A percentile compares a stretch with the other conserved stretches of the same genome.
These are phyloP conservation scores for Rhodotorula sp. DNA, from an alignment of 1,284 basidiomycete species.

Conservation along the genomic window DNA sequence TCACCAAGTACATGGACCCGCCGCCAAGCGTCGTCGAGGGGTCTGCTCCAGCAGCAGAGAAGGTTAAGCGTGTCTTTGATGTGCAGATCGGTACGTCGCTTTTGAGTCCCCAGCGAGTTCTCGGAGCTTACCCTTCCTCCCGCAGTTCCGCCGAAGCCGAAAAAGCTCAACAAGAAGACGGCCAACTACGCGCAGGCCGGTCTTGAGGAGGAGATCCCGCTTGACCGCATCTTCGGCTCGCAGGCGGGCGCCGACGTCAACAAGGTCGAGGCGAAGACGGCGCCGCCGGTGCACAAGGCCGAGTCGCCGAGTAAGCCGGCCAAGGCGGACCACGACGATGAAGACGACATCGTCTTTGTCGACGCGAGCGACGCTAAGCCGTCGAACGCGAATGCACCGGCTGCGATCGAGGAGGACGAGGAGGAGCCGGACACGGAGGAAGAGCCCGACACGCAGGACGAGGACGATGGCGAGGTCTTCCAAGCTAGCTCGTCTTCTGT, in stretches of 20 bases:
- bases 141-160: constrained; percentile 37
- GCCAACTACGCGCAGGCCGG: constrained; percentile 11
- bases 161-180: constrained; percentile 21
- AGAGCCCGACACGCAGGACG: constrained; percentile 16
- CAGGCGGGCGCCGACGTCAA: not conserved
- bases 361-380: not conserved
- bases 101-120: not conserved
- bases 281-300: not conserved
- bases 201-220: not conserved
- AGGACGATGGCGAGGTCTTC: not conserved
- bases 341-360: not conserved
- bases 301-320: too few relatives aligned
- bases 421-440: constrained; percentile 20
- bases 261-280: not conserved
- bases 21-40: constrained; percentile 68
- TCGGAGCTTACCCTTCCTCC: not conserved
- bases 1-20: constrained; percentile 78
- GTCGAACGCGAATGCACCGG: not conserved
- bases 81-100: constrained; percentile 57
- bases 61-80: constrained; percentile 67
- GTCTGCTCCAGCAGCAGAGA: constrained; percentile 61
- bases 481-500: not conserved
- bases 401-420: not conserved
- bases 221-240: constrained; percentile 7
- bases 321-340: not conserved